Percentiles rank a stretch among this genome's conserved stretches.
phyloP scores from a whole-genome alignment of 495 filamentous ascomycete genomes.

The Corynascus novoguineensis region DNA sequence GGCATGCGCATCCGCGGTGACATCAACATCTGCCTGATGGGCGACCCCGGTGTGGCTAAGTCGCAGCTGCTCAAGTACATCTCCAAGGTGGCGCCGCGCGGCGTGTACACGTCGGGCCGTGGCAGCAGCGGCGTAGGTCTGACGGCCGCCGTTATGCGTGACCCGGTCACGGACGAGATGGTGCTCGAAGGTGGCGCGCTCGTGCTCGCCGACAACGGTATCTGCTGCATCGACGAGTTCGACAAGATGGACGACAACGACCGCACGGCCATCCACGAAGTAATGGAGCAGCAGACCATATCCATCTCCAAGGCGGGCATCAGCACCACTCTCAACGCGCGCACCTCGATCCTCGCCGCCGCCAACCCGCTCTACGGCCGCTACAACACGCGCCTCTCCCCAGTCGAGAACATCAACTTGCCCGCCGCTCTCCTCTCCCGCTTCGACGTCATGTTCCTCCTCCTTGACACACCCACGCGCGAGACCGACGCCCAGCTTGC shows the following conservation, averaged over 20 bases:
- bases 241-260: conserved; percentile 99
- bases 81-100: conserved; percentile 92
- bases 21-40: conserved; percentile 98
- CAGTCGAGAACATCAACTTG: conserved; percentile 98
- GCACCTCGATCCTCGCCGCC: conserved; percentile 94
- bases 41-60: conserved; percentile 98
- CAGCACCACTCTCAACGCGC: conserved; percentile 89
- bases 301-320: conserved; percentile 98
- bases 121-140: conserved; percentile 95
- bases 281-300: conserved; percentile 99
- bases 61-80: conserved; percentile 98
- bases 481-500: conserved; percentile 92
- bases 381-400: conserved; percentile 93
- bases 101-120: conserved; percentile 95
- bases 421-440: conserved; percentile 91
- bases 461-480: conserved; percentile 84
- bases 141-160: conserved; percentile 96
- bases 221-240: conserved; percentile 99
- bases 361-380: conserved; percentile 96
- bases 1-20: conserved; percentile 98
- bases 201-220: conserved; percentile 93
- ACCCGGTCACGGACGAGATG: conserved; percentile 98
- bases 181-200: conserved; percentile 94
- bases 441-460: conserved; percentile 95
- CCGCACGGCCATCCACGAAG: conserved; percentile 96